phyloP scores from a whole-genome alignment of 352 stramenopile species.

The Blastocystis sp. region DNA sequence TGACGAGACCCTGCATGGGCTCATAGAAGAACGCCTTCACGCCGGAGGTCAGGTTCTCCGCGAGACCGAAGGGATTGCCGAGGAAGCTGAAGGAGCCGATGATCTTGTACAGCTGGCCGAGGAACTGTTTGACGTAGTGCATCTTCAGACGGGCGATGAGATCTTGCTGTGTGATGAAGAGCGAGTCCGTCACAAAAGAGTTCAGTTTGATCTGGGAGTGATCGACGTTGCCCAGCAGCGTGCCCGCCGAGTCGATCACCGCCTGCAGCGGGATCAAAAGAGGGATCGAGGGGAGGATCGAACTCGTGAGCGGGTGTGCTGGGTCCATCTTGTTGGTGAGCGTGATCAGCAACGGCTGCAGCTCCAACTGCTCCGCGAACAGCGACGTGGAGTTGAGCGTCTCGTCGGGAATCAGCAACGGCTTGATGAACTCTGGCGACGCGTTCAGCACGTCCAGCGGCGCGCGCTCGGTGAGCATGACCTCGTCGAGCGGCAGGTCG shows the following conservation, averaged over 20 bases:
- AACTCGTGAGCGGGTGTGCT: not conserved
- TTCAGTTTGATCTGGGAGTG: conserved; percentile 31
- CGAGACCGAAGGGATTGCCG: conserved; percentile 82
- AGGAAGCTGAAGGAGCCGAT: conserved; percentile 78
- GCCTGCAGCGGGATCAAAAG: conserved; percentile 34
- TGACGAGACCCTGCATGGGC: conserved; percentile 82
- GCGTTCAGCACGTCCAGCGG: conserved; percentile 42
- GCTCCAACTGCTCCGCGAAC: not conserved
- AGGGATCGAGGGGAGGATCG: not conserved
- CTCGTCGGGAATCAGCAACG: conserved; percentile 12
- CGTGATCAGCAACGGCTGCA: conserved; percentile 7
- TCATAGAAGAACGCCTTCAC: conserved; percentile 88
- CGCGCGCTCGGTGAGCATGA: not conserved
- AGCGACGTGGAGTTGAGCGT: not conserved
- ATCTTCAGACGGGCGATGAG: conserved; percentile 22
- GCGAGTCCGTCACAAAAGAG: conserved; percentile 38
- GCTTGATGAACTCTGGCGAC: conserved; percentile 42
- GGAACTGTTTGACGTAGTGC: conserved; percentile 67
- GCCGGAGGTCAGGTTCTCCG: conserved; percentile 81
- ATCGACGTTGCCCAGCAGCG: conserved; percentile 65
- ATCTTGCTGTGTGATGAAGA: conserved; percentile 32
- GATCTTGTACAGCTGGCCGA: conserved; percentile 73
- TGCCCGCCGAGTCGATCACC: conserved; percentile 36
- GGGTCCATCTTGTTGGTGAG: conserved; percentile 61
- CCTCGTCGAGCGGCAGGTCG: conserved; percentile 37